phyloP scores from a whole-genome alignment of 1,284 basidiomycete species.

The Pseudozyma flocculosa region DNA sequence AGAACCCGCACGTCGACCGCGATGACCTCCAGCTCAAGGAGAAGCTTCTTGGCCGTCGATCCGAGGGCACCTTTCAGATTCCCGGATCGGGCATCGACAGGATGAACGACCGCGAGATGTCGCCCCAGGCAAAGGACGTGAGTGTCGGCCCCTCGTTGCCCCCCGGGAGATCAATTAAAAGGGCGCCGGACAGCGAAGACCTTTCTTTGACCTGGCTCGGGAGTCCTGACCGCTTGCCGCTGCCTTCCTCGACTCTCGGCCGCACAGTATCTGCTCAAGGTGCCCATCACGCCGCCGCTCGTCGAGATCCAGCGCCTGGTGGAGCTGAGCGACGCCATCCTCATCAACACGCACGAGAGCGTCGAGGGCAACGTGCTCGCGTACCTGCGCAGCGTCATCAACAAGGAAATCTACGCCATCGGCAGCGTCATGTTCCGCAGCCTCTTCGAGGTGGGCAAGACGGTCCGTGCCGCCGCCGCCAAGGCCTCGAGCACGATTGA shows the following conservation, averaged over 20 bases:
- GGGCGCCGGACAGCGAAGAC: too few relatives aligned
- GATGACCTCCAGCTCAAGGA: conserved; percentile 1
- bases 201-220: too few relatives aligned
- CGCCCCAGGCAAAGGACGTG: conserved; percentile 6
- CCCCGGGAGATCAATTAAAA: too few relatives aligned
- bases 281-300: conserved; percentile 6
- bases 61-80: conserved; percentile 2
- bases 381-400: conserved; percentile 4
- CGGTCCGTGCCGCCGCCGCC: too few relatives aligned
- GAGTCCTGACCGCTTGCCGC: too few relatives aligned
- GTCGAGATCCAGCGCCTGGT: conserved; percentile 9
- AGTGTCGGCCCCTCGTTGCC: too few relatives aligned
- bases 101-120: conserved; percentile 1
- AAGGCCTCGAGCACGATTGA: too few relatives aligned
- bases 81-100: conserved; percentile 2
- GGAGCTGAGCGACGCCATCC: conserved; percentile 3
- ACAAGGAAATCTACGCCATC: conserved; percentile 3
- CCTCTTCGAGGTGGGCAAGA: conserved; percentile 1
- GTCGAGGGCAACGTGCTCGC: conserved; percentile 2
- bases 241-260: too few relatives aligned
- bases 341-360: conserved; percentile 6
- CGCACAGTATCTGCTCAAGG: conserved; percentile 5
- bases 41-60: conserved; percentile 3
- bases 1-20: conserved; percentile 1
- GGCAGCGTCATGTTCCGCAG: conserved; percentile 4